Base-by-base conservation (phyloP, 352 stramenopile species). In the Stephanocyclus meneghinianus region DNA sequence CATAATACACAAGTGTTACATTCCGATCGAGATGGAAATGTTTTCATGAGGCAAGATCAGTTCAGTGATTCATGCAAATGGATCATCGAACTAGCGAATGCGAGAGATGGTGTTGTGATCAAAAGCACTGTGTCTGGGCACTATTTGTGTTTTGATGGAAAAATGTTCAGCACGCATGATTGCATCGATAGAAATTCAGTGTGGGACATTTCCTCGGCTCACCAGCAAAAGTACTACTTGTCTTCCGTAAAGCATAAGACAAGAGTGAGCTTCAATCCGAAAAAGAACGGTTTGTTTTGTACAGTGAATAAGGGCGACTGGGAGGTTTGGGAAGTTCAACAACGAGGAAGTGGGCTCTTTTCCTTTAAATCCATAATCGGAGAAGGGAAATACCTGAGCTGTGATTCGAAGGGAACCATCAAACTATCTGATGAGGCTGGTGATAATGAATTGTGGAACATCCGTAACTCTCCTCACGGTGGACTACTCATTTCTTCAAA, bases 1-100 rank as follows among this genome's bases (percentile, higher is more conserved):
- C 80, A 86, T 45, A 57, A 30, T 65, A 57, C 76, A n/a, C 71
- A 71, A 55, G 76, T 71, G 26, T 59, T 86, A 8, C 74, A 37
- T 18, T 69, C 44, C 50, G 48, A 83, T 78, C n/a, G 40, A 32
- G 55, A 82, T 66, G 79, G 79, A 8, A 47, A 67, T 21, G 79
- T 83, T 18, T 70, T 62, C 21, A 76, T 60, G 51, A 60, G n/a
- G 21, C n/a, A 60, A 35, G 30, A 60, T 0, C n/a, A 60, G 13
- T 60, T 60, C 30, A 29, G 51, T 16, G 30, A 35, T 7, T 29
- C 21, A 30, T 5, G 2, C 13, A 60, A 30, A 35, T 60, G 51
- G 51, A 35, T 30, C n/a, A 30, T 60, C 30, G 51, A 60, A 35
- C 18, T 26, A 30, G 10, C 18, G 26, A 3, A 18, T 32, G 16